phyloP scores from a whole-genome alignment of 2,329 filamentous ascomycete species.

The Phialocephala subalpina region DNA sequence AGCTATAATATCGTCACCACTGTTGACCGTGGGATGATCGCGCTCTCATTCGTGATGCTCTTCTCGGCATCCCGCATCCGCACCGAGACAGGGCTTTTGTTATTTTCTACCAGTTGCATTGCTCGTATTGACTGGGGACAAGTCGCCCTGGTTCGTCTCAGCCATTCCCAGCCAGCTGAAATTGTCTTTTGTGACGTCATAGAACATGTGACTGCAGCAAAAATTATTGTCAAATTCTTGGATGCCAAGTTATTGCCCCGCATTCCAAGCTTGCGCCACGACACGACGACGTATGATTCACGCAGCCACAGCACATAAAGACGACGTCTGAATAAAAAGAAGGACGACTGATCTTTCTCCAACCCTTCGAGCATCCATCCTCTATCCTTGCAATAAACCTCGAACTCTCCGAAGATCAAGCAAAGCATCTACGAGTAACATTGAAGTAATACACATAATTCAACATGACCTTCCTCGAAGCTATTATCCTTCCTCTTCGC shows the following conservation, averaged over 20 bases:
- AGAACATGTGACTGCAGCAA: slow-evolving; percentile 6
- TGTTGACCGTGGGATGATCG: not conserved
- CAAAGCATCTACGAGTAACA: not conserved
- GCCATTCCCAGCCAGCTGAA: slow-evolving; percentile 6
- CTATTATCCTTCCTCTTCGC: slow-evolving; percentile 69
- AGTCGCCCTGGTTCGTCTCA: not conserved
- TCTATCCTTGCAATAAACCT: not conserved
- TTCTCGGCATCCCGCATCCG: not conserved
- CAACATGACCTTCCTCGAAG: slow-evolving; percentile 55
- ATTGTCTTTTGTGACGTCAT: slow-evolving; percentile 15
- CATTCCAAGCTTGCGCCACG: slow-evolving; percentile 24
- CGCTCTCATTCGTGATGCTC: not conserved
- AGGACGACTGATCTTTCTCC: no score
- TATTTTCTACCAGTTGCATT: not conserved
- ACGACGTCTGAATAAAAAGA: slow-evolving; percentile 1
- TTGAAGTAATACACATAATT: slow-evolving; percentile 17
- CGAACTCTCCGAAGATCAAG: slow-evolving; percentile 6
- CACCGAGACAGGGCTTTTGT: not conserved
- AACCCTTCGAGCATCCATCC: not conserved
- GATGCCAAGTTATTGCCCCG: slow-evolving; percentile 14
- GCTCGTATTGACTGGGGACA: not conserved
- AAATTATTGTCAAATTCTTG: slow-evolving; percentile 11
- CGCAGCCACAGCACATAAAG: slow-evolving; percentile 12
- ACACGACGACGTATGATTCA: slow-evolving; percentile 15
- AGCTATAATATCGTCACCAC: not conserved